phyloP scores from a whole-genome alignment of 2,329 filamentous ascomycete species.

The Ascochyta rabiei region DNA sequence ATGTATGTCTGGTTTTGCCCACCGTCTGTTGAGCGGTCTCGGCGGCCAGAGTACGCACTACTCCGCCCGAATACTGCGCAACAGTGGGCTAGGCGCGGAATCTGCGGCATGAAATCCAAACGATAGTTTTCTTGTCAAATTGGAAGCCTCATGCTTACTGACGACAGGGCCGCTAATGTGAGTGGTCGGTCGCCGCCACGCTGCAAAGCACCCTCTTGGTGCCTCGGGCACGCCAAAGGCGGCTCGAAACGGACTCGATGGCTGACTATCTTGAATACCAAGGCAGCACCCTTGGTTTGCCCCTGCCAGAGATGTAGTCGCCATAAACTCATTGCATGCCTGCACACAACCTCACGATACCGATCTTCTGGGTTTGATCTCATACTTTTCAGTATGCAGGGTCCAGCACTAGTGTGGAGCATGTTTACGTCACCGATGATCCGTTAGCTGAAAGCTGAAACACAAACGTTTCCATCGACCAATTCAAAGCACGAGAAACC shows the following conservation, averaged over 20 bases:
- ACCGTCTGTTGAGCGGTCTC: slow-evolving; percentile 15
- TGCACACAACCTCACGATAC: slow-evolving; percentile 7
- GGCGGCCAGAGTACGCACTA: slow-evolving; percentile 21
- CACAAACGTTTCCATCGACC: slow-evolving; percentile 28
- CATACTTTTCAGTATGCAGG: slow-evolving; percentile 23
- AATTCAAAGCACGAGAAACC: slow-evolving; percentile 2
- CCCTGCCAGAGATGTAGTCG: background rate
- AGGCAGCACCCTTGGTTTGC: slow-evolving; percentile 17
- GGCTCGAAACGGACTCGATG: slow-evolving; percentile 4
- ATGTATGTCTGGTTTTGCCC: slow-evolving; percentile 11
- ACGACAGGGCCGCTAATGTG: slow-evolving; percentile 23
- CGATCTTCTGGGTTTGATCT: slow-evolving; percentile 4
- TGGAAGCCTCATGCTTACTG: slow-evolving; percentile 13
- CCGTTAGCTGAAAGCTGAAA: slow-evolving; percentile 28
- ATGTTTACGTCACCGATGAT: slow-evolving; percentile 28
- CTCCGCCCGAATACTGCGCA: slow-evolving; percentile 23
- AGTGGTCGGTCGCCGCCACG: slow-evolving; percentile 19
- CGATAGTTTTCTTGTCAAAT: slow-evolving; percentile 7
- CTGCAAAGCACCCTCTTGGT: slow-evolving; percentile 15
- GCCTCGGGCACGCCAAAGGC: slow-evolving; percentile 18
- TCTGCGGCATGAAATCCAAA: slow-evolving; percentile 23
- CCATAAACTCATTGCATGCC: slow-evolving; percentile 2
- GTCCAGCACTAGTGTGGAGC: slow-evolving; percentile 11
- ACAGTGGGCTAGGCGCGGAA: slow-evolving; percentile 28
- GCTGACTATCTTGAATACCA: slow-evolving; percentile 8